Percentiles rank a stretch among this genome's conserved stretches.
Conservation (phyloP, 2,329 filamentous ascomycete genomes). For the Penicillium rolfsii region DNA sequence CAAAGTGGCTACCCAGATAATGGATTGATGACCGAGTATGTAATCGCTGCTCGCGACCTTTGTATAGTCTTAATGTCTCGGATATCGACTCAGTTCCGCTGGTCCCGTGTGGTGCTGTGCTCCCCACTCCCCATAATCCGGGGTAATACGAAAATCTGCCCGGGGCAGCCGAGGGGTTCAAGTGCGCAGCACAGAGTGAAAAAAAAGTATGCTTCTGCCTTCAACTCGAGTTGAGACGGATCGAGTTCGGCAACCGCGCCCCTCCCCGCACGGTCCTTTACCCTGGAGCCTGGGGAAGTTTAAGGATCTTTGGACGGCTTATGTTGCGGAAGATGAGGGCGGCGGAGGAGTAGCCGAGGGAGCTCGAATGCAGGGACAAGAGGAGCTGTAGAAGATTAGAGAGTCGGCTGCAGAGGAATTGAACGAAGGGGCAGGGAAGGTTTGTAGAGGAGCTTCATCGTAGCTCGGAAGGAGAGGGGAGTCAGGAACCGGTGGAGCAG, state of each 20-base stretch:
- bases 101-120: constrained; percentile 5
- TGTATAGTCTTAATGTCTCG: not conserved
- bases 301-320: constrained; percentile 65
- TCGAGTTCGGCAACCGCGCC: not conserved
- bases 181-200: not conserved
- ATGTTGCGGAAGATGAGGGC: constrained; percentile 50
- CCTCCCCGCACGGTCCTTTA: constrained; percentile 19
- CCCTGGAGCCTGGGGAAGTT: constrained; percentile 12
- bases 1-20: not conserved
- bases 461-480: not conserved
- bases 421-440: not conserved
- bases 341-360: constrained; percentile 3
- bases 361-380: not conserved
- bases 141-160: constrained; percentile 4
- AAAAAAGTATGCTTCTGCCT: not conserved
- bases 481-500: not conserved
- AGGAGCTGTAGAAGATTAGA: not conserved
- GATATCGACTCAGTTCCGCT: constrained; percentile 32
- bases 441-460: not conserved
- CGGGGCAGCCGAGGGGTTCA: not conserved
- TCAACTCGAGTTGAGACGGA: not conserved
- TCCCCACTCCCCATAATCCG: constrained; percentile 8
- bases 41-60: not conserved
- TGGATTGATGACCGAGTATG: not conserved
- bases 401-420: not conserved